phyloP scores from a whole-genome alignment of 2,329 filamentous ascomycete species.

The Orbilia brochopaga region DNA sequence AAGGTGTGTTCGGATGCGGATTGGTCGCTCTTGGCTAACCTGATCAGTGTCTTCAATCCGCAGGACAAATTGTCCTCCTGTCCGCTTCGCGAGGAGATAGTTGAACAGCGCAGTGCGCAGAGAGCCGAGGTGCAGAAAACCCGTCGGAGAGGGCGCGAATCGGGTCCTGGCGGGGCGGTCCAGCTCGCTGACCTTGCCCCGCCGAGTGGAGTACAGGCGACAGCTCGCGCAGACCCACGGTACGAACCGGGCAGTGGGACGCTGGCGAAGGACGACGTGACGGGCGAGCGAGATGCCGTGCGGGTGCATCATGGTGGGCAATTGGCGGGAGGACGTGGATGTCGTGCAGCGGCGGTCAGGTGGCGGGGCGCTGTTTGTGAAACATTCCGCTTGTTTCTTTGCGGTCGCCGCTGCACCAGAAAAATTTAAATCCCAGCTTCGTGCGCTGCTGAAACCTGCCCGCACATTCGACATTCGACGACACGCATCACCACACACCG shows the following conservation, averaged over 20 bases:
- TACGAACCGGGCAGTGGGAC: neutral
- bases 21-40: slow-evolving; percentile 60
- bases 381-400: slow-evolving; percentile 18
- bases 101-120: slow-evolving; percentile 94
- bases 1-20: neutral
- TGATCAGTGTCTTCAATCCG: slow-evolving; percentile 95
- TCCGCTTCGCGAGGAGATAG: slow-evolving; percentile 84
- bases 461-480: slow-evolving; percentile 6
- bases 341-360: slow-evolving; percentile 17
- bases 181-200: slow-evolving; percentile 21
- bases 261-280: slow-evolving; percentile 20
- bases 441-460: slow-evolving; percentile 12
- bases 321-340: slow-evolving; percentile 1
- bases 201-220: slow-evolving; percentile 27
- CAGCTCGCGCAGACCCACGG: slow-evolving; percentile 42
- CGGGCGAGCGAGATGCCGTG: slow-evolving; percentile 22
- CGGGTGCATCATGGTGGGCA: slow-evolving; percentile 17
- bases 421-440: slow-evolving; percentile 23
- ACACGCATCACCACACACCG: slow-evolving; percentile 3
- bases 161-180: slow-evolving; percentile 68
- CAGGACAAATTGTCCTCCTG: slow-evolving; percentile 86
- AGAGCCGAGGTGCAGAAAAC: slow-evolving; percentile 89
- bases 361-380: slow-evolving; percentile 27
- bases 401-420: slow-evolving; percentile 1
- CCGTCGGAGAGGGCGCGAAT: slow-evolving; percentile 94